Conservation (phyloP, 2,329 filamentous ascomycete species). For the Samsoniella hepiali region DNA sequence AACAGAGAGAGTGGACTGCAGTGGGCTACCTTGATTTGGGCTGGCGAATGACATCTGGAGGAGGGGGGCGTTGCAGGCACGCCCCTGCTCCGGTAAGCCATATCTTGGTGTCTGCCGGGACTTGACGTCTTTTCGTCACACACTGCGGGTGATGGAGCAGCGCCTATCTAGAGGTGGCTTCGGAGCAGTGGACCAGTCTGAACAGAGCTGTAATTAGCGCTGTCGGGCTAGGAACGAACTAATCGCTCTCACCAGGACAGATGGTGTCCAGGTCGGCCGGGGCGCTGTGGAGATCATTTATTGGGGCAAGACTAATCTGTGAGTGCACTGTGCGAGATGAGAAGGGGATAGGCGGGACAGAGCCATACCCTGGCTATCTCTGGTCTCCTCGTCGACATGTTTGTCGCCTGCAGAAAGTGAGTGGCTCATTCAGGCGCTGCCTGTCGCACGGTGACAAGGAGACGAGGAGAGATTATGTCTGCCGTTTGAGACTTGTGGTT, state of each 20-base stretch:
- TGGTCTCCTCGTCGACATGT: neutral
- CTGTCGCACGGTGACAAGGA: neutral
- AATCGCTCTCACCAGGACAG: conserved; percentile 17
- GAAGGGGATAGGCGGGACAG: conserved; percentile 3
- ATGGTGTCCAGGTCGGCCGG: conserved; percentile 9
- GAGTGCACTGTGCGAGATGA: conserved; percentile 17
- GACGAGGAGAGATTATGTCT: neutral
- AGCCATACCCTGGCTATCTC: neutral
- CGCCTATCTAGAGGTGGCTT: conserved; percentile 17
- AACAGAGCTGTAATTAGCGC: conserved; percentile 14
- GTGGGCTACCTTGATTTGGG: conserved; percentile 15
- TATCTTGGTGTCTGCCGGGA: conserved; percentile 11
- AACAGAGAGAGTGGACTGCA: conserved; percentile 1
- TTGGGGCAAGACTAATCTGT: conserved; percentile 11
- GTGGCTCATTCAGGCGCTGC: neutral
- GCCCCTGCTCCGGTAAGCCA: conserved; percentile 2
- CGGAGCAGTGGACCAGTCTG: conserved; percentile 4
- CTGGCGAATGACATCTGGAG: conserved; percentile 4
- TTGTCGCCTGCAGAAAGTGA: neutral
- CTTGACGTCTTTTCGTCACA: conserved; percentile 15
- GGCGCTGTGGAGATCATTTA: conserved; percentile 13
- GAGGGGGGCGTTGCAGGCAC: conserved; percentile 9
- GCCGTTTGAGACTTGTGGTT: neutral
- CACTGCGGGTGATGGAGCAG: conserved; percentile 12
- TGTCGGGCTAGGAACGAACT: conserved; percentile 9